These are phyloP conservation scores for Blastomyces emzantsi DNA, from an alignment of 2,329 filamentous ascomycete genomes.

Conservation along the genomic window DNA sequence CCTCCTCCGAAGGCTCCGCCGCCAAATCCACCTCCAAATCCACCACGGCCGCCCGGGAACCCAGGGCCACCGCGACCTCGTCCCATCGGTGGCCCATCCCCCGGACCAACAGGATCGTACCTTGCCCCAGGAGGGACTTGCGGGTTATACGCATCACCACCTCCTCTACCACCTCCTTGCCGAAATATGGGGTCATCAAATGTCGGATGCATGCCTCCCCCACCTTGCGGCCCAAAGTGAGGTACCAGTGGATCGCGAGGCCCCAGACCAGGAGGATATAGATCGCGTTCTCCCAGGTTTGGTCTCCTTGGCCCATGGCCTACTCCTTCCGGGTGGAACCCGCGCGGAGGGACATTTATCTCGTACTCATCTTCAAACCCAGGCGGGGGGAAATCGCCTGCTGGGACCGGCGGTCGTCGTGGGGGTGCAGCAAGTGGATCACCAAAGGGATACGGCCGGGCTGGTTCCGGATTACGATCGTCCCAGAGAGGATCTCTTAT, in stretches of 20 bases:
- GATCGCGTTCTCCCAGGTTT: slow-evolving; percentile 73
- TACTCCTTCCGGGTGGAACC: slow-evolving; percentile 29
- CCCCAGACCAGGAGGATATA: slow-evolving; percentile 78
- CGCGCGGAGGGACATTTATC: slow-evolving; percentile 58
- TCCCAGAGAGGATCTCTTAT: slow-evolving; percentile 44
- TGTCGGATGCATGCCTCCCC: slow-evolving; percentile 87
- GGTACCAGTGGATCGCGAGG: slow-evolving; percentile 72
- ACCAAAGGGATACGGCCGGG: slow-evolving; percentile 57
- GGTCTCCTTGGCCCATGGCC: slow-evolving; percentile 50
- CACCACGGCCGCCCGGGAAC: slow-evolving; percentile 40
- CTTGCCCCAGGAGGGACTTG: slow-evolving; percentile 79
- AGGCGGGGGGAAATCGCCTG: slow-evolving; percentile 70
- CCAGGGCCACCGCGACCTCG: slow-evolving; percentile 36
- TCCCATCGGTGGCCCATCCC: slow-evolving; percentile 44
- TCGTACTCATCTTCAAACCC: slow-evolving; percentile 92
- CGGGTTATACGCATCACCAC: slow-evolving; percentile 51
- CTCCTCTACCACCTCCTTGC: slow-evolving; percentile 48
- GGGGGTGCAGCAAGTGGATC: slow-evolving; percentile 55
- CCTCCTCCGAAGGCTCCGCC: slow-evolving; percentile 39
- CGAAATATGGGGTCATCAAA: slow-evolving; percentile 85
- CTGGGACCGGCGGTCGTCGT: slow-evolving; percentile 58
- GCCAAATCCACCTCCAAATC: slow-evolving; percentile 45
- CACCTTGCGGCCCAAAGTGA: slow-evolving; percentile 54
- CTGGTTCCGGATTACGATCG: slow-evolving; percentile 49
- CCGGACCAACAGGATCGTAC: slow-evolving; percentile 79